Evolutionary conservation across 108 stramenopile species (phyloP).

Genomic region (Schizochytrium sp.): DNA sequence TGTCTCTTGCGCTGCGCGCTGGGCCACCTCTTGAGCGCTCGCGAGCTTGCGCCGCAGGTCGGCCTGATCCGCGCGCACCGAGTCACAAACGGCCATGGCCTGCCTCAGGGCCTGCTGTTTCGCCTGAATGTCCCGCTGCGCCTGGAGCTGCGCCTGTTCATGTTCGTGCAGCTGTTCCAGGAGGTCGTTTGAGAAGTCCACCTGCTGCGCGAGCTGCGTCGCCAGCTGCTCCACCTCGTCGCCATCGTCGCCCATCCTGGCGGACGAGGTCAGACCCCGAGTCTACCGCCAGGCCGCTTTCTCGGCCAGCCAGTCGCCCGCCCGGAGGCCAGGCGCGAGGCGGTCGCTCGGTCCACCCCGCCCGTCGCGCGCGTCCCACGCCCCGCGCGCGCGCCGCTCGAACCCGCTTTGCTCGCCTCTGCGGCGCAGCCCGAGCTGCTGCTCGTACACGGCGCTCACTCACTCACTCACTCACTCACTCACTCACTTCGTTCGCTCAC

Average conservation of each 20-base stretch:
- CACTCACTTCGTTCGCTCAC: no score
- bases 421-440: no score
- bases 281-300: no score
- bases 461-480: no score
- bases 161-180: constrained; percentile 19
- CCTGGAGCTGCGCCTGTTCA: background rate
- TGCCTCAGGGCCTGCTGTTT: background rate
- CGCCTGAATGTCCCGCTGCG: background rate
- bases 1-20: background rate
- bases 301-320: no score
- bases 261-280: no score
- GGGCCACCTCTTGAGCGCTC: background rate
- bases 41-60: background rate
- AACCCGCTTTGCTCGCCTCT: no score
- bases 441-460: no score
- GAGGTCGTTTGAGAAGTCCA: background rate
- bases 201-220: background rate
- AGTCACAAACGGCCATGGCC: background rate
- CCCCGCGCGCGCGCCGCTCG: no score
- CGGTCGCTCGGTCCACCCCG: no score
- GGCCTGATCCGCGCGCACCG: background rate
- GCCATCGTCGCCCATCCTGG: background rate
- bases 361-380: no score
- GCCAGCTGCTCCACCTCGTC: background rate
- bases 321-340: no score